These are phyloP conservation scores for Sindora glabra DNA, from an alignment of 306 rosid species.

Conservation along the genomic window DNA sequence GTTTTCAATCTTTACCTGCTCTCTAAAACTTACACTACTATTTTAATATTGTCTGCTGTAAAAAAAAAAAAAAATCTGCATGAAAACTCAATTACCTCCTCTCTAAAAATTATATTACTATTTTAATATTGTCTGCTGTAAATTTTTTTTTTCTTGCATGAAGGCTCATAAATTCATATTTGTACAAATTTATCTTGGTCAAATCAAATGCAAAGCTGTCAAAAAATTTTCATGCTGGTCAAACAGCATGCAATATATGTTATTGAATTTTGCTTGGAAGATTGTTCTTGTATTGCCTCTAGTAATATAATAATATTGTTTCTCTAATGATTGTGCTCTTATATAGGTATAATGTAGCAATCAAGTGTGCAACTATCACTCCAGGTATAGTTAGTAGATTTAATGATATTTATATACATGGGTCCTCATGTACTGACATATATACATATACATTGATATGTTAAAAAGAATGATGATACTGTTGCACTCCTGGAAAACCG, in stretches of 20 bases:
- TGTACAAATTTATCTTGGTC: neutral
- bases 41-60: too few relatives aligned
- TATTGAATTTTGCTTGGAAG: neutral
- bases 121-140: too few relatives aligned
- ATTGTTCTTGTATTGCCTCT: neutral
- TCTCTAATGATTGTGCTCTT: slow-evolving; percentile 14
- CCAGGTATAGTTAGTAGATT: slow-evolving; percentile 55
- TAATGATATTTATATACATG: neutral
- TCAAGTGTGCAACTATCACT: slow-evolving; percentile 97
- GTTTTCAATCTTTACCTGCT: too few relatives aligned
- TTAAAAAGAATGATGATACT: neutral
- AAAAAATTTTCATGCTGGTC: neutral
- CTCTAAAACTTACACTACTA: too few relatives aligned
- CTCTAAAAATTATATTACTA: too few relatives aligned
- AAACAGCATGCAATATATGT: neutral
- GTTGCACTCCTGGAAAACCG: neutral
- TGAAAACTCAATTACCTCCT: too few relatives aligned
- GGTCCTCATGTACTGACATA: neutral
- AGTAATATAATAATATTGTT: too few relatives aligned
- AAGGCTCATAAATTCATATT: neutral
- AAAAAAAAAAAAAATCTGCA: too few relatives aligned
- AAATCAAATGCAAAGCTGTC: too few relatives aligned
- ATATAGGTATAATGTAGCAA: slow-evolving; percentile 89
- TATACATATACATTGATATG: neutral
- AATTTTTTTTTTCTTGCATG: neutral